Evolutionary conservation across 257 asterid genomes (phyloP).

Genomic region (Forsythia suspensa): DNA sequence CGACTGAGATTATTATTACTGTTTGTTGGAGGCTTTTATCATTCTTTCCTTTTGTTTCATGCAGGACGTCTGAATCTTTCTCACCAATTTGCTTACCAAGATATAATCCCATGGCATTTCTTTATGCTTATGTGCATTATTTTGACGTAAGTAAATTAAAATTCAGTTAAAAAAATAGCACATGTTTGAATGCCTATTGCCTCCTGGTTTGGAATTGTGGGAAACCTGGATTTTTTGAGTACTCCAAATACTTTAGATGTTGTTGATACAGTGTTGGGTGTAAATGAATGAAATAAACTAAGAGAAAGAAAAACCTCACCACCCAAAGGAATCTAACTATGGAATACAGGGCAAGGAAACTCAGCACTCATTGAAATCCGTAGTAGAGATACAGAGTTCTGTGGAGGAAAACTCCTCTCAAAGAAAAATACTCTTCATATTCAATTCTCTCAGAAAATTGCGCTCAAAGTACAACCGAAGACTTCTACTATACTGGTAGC

Average conservation of each 20-base stretch:
- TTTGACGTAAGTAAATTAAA: constrained; percentile 72
- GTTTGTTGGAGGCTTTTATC: constrained; percentile 16
- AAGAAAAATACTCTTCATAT: too few relatives aligned
- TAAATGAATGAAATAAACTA: background rate
- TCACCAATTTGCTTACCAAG: constrained; percentile 98
- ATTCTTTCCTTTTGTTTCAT: constrained; percentile 26
- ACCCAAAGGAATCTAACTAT: background rate
- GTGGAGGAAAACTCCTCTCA: too few relatives aligned
- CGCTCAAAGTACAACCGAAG: too few relatives aligned
- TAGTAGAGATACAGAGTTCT: background rate
- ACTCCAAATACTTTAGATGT: background rate
- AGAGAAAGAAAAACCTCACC: background rate
- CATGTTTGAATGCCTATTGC: background rate
- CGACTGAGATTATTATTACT: background rate
- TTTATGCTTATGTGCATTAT: constrained; percentile 94
- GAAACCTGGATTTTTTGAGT: background rate
- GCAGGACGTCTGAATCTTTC: constrained; percentile 98
- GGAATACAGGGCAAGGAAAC: background rate
- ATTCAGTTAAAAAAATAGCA: background rate
- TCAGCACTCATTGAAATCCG: background rate
- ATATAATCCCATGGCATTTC: constrained; percentile 94
- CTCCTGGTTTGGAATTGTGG: background rate
- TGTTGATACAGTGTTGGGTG: background rate
- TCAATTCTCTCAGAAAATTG: too few relatives aligned
- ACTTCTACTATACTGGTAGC: too few relatives aligned